Percentiles rank a stretch among this genome's conserved stretches.
phyloP scores from a whole-genome alignment of 2,329 filamentous ascomycete species.

The Aspergillus tanneri region DNA sequence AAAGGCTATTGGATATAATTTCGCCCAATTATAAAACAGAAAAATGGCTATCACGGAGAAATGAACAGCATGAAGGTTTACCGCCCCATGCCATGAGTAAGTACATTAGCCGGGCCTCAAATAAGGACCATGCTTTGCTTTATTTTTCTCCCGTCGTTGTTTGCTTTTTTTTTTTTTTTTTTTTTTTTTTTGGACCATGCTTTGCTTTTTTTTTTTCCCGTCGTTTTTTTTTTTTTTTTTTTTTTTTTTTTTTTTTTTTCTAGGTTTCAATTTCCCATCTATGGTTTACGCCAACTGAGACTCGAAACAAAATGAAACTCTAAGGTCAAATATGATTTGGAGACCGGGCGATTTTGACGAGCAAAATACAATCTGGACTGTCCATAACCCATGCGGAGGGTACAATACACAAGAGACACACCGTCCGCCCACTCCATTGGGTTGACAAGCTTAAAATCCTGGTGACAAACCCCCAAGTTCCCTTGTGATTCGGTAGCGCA shows the following conservation, averaged over 20 bases:
- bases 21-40: background rate
- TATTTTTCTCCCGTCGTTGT: no score
- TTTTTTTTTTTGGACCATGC: no score
- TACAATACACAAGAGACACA: slow-evolving; percentile 4
- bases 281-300: background rate
- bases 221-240: no score
- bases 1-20: background rate
- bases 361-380: background rate
- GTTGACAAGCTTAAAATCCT: slow-evolving; percentile 19
- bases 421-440: slow-evolving; percentile 2
- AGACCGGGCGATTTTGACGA: background rate
- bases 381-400: background rate
- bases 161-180: no score
- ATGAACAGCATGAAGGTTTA: background rate
- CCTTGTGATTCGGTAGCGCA: slow-evolving; percentile 18
- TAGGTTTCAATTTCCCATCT: background rate
- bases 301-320: background rate
- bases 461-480: slow-evolving; percentile 8
- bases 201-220: no score
- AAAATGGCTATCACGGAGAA: background rate
- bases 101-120: no score
- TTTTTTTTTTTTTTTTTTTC: background rate
- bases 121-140: no score
- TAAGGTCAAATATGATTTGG: no score
- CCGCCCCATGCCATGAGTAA: background rate